phyloP scores from a whole-genome alignment of 2,329 filamentous ascomycete genomes.

The Curvularia spicifera region DNA sequence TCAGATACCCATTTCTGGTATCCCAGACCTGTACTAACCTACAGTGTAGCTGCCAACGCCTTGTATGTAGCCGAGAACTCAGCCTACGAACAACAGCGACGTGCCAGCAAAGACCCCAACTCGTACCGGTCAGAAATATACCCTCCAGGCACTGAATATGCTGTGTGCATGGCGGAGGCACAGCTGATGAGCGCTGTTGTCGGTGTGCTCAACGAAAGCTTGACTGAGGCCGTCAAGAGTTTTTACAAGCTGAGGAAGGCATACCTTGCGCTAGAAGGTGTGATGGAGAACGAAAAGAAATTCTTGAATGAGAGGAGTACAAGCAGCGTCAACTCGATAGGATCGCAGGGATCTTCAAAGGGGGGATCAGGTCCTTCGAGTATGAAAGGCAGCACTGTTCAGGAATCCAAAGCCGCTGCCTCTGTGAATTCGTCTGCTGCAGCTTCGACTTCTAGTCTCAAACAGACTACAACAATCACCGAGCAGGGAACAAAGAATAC shows the following conservation, averaged over 20 bases:
- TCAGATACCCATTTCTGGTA: neutral
- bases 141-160: slow-evolving; percentile 83
- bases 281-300: slow-evolving; percentile 75
- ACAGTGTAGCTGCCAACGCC: slow-evolving; percentile 67
- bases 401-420: slow-evolving; percentile 12
- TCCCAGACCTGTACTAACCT: slow-evolving; percentile 10
- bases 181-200: slow-evolving; percentile 91
- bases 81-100: slow-evolving; percentile 77
- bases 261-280: slow-evolving; percentile 78
- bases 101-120: slow-evolving; percentile 69
- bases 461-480: slow-evolving; percentile 14
- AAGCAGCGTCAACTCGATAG: slow-evolving; percentile 37
- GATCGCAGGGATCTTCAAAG: slow-evolving; percentile 30
- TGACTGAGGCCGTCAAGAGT: slow-evolving; percentile 87
- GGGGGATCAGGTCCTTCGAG: slow-evolving; percentile 28
- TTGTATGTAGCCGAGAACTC: slow-evolving; percentile 77
- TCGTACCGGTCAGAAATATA: slow-evolving; percentile 70
- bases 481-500: slow-evolving; percentile 15
- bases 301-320: slow-evolving; percentile 54
- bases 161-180: slow-evolving; percentile 80
- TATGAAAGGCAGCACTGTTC: slow-evolving; percentile 14
- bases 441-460: slow-evolving; percentile 28
- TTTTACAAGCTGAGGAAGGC: slow-evolving; percentile 94
- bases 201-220: slow-evolving; percentile 86
- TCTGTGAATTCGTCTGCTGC: slow-evolving; percentile 18